Conservation (phyloP, 1,284 basidiomycete genomes). For the Naganishia albida region DNA sequence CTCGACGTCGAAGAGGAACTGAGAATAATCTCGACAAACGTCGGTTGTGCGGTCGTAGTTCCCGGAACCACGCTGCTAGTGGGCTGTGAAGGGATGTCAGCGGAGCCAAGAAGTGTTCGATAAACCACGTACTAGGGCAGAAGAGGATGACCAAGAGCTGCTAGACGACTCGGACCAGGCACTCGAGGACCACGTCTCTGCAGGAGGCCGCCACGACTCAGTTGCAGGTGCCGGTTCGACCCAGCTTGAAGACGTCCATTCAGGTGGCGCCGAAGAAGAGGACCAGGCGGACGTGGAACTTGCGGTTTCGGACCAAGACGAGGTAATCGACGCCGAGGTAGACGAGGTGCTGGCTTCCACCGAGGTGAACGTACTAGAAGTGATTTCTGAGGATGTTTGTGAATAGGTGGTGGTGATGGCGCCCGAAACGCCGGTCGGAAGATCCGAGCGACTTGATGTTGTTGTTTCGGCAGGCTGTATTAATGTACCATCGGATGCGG, state of each 20-base stretch:
- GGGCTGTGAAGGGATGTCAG: not conserved
- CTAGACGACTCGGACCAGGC: conserved; percentile 6
- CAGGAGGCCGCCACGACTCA: not conserved
- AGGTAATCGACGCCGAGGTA: not conserved
- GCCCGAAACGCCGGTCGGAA: too few relatives aligned
- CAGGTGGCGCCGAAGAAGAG: not conserved
- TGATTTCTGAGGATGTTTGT: not conserved
- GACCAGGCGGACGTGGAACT: not conserved
- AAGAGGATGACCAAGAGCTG: not conserved
- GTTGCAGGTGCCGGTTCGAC: not conserved
- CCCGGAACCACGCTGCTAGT: not conserved
- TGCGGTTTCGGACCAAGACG: not conserved
- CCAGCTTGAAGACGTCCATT: not conserved
- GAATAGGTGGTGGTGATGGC: not conserved
- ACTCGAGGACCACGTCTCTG: not conserved
- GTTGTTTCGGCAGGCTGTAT: too few relatives aligned
- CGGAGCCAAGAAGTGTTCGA: too few relatives aligned
- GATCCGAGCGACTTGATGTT: not conserved
- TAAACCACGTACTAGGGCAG: not conserved
- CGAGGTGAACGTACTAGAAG: too few relatives aligned
- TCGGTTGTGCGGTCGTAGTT: not conserved
- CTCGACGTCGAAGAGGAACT: not conserved
- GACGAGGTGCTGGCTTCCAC: not conserved
- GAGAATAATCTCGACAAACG: not conserved
- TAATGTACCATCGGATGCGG: too few relatives aligned